These are phyloP conservation scores for Schizophyllum amplum DNA, from an alignment of 1,284 basidiomycete species.

Conservation along the genomic window DNA sequence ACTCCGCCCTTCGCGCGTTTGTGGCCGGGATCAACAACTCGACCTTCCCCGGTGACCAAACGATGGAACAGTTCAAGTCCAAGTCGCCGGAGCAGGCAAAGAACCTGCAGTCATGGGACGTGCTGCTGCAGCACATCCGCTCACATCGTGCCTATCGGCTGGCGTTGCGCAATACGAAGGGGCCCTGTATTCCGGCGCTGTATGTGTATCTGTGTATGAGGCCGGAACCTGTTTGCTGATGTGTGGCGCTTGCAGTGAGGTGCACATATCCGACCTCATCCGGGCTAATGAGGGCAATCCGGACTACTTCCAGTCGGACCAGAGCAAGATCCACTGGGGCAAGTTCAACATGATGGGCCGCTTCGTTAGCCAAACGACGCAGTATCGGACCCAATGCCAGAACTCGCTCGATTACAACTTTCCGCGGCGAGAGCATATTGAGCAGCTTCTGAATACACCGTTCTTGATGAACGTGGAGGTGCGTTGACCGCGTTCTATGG, in stretches of 20 bases:
- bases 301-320: conserved; percentile 52
- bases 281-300: conserved; percentile 70
- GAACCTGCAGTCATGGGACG: conserved; percentile 67
- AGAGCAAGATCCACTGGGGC: conserved; percentile 71
- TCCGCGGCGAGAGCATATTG: conserved; percentile 39
- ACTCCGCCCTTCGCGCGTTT: conserved; percentile 72
- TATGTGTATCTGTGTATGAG: conserved; percentile 28
- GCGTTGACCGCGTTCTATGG: conserved; percentile 12
- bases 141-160: conserved; percentile 75
- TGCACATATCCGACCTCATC: conserved; percentile 76
- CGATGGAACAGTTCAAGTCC: conserved; percentile 58
- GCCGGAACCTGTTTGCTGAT: conserved; percentile 3
- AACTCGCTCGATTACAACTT: conserved; percentile 51
- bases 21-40: conserved; percentile 78
- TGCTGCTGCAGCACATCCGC: conserved; percentile 61
- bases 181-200: conserved; percentile 76
- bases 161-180: conserved; percentile 71
- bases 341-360: conserved; percentile 81
- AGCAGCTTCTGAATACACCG: conserved; percentile 42
- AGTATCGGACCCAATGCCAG: conserved; percentile 67
- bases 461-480: conserved; percentile 62
- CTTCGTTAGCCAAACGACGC: conserved; percentile 61
- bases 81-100: conserved; percentile 60
- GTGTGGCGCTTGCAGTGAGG: conserved; percentile 49
- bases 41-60: conserved; percentile 60